These are phyloP conservation scores for Fusarium sp. DNA, from an alignment of 2,329 filamentous ascomycete genomes.

Conservation along the genomic window DNA sequence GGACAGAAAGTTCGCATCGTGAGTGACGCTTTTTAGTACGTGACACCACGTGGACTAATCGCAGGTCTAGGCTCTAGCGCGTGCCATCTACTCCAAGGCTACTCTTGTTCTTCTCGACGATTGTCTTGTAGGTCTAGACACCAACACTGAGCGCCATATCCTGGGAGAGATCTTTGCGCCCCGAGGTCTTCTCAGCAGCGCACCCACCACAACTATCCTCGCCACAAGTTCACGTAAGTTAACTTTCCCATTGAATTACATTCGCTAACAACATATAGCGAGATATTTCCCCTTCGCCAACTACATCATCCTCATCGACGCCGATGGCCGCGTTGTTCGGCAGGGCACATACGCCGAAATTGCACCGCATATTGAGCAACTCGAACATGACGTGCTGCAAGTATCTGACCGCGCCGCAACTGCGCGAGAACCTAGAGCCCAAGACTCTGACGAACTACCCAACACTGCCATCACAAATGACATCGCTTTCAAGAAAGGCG, in stretches of 20 bases:
- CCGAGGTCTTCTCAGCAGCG: not conserved
- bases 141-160: not conserved
- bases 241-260: accelerated
- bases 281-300: not conserved
- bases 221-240: not conserved
- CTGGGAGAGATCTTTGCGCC: not conserved
- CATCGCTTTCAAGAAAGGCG: not conserved
- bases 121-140: not conserved
- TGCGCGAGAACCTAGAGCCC: not conserved
- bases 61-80: not conserved
- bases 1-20: not conserved
- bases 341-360: not conserved
- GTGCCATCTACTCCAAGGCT: not conserved
- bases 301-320: not conserved
- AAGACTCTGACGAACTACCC: not conserved
- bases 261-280: not conserved
- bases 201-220: not conserved
- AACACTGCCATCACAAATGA: not conserved
- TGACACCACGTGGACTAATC: accelerated
- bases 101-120: not conserved
- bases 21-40: accelerated
- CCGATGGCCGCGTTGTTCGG: not conserved
- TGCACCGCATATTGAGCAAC: not conserved
- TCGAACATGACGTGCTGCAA: not conserved
- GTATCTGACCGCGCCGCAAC: not conserved